Percentiles rank a stretch among this genome's conserved stretches.
phyloP scores from a whole-genome alignment of 768 basidiomycete genomes.

The Boletus tylopilopsis region DNA sequence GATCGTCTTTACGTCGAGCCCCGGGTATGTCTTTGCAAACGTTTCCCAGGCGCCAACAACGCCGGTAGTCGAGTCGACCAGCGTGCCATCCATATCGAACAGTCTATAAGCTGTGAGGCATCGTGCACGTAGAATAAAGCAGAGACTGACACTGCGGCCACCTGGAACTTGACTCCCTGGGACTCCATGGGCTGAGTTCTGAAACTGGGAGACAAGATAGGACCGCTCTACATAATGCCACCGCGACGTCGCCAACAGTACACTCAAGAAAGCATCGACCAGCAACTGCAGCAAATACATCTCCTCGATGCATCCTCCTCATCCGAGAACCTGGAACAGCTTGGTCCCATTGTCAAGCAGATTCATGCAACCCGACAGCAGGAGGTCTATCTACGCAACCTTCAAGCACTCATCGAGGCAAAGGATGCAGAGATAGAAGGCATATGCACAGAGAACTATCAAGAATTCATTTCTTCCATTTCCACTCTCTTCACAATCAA shows the following conservation, averaged over 20 bases:
- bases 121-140: background rate
- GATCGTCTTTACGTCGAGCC: slow-evolving; percentile 56
- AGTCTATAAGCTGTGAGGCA: slow-evolving; percentile 38
- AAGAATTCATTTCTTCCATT: slow-evolving; percentile 96
- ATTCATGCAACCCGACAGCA: slow-evolving; percentile 86
- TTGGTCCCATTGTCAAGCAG: slow-evolving; percentile 92
- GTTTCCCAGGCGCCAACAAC: slow-evolving; percentile 79
- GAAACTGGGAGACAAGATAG: background rate
- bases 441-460: slow-evolving; percentile 95
- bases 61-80: slow-evolving; percentile 79
- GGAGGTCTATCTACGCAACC: slow-evolving; percentile 81
- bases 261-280: slow-evolving; percentile 81
- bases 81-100: slow-evolving; percentile 83
- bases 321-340: slow-evolving; percentile 92
- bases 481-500: slow-evolving; percentile 96
- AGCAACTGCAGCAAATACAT: slow-evolving; percentile 89
- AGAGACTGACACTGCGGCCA: slow-evolving; percentile 38
- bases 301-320: slow-evolving; percentile 83
- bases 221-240: slow-evolving; percentile 47
- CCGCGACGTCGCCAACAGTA: slow-evolving; percentile 69
- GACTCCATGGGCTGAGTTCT: too few species aligned
- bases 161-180: slow-evolving; percentile 34
- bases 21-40: slow-evolving; percentile 69
- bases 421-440: slow-evolving; percentile 96
- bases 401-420: slow-evolving; percentile 85